Base-by-base conservation (phyloP, 768 basidiomycete species). In the Mrakia hoshinonis region DNA sequence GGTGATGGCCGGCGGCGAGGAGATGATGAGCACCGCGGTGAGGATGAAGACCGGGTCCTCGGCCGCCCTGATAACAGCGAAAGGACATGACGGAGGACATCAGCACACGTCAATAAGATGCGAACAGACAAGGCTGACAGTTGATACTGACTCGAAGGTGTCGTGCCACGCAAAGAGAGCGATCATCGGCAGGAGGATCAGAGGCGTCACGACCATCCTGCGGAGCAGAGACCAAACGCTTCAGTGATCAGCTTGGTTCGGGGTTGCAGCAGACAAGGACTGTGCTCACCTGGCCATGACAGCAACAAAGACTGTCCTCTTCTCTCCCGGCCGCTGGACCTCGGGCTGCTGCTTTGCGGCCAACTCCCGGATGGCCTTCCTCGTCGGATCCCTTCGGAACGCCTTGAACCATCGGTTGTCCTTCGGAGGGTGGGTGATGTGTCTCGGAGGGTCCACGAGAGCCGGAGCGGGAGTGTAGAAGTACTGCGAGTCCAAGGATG, bases 131-230 rank as follows among this genome's bases (percentile, higher is more conserved):
- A 64, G 36, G 38, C 4, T 18, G 29, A 20, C 13, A 60, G 15
- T 60, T n/a, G n/a, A 24, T 31, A 31, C 43, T 43, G 43, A 43
- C 66, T 77, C 75, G 65, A 80, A 80, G 58, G 74, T 72, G 68
- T 80, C 80, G 66, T 74, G 79, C 52, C 75, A 83, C 6, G 89
- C 85, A 20, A 86, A 83, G 7, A 87, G 73, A 13, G 85, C 85
- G 77, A 97, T 83, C 10, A 92, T 70, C 0, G 95, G 96, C 65
- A 95, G 81, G 51, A 95, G 80, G 2, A 92, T 52, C 55, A 87
- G 52, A 1, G 94, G 93, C 6, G 90, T 89, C 73, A 98, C 77
- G 36, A 97, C 77, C 95, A 97, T 97, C 75, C 94, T 82, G 72
- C 11, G 34, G 4, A 7, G 6, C 7, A 43, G 5, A 61, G 38